phyloP scores from a whole-genome alignment of 2,329 filamentous ascomycete species.

The Pestalotiopsis sp. region DNA sequence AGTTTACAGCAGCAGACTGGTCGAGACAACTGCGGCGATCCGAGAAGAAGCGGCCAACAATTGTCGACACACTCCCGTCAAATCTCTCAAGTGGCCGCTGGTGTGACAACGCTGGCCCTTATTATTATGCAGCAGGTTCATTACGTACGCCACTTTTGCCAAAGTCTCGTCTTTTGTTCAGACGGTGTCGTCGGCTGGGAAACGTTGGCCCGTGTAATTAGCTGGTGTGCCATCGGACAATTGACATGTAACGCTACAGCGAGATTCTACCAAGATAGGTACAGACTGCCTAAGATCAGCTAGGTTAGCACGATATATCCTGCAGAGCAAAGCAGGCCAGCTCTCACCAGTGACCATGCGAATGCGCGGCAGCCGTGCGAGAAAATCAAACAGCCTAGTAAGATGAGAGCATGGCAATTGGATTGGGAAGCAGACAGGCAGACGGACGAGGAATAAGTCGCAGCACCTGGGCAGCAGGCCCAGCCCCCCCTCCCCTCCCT shows the following conservation, averaged over 20 bases:
- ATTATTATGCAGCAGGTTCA: neutral
- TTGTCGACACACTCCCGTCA: neutral
- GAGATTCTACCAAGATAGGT: no score
- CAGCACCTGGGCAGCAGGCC: neutral
- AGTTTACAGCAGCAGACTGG: neutral
- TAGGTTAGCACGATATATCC: neutral
- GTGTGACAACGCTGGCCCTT: no score
- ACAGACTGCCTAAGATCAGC: no score
- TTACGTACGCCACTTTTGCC: neutral
- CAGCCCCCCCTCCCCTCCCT: neutral
- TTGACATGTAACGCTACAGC: neutral
- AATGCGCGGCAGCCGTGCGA: slow-evolving; percentile 9
- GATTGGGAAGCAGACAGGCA: neutral
- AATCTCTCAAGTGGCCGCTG: neutral
- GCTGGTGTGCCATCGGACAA: neutral
- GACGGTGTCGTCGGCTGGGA: neutral
- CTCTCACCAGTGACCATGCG: neutral
- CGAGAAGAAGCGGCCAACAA: neutral
- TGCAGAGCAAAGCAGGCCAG: neutral
- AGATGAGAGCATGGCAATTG: neutral
- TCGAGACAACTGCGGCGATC: neutral
- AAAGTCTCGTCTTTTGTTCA: neutral
- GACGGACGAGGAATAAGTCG: neutral
- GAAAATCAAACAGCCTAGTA: neutral
- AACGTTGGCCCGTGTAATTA: neutral